Conservation (phyloP, 441 rosid species). For the California macrophylla region DNA sequence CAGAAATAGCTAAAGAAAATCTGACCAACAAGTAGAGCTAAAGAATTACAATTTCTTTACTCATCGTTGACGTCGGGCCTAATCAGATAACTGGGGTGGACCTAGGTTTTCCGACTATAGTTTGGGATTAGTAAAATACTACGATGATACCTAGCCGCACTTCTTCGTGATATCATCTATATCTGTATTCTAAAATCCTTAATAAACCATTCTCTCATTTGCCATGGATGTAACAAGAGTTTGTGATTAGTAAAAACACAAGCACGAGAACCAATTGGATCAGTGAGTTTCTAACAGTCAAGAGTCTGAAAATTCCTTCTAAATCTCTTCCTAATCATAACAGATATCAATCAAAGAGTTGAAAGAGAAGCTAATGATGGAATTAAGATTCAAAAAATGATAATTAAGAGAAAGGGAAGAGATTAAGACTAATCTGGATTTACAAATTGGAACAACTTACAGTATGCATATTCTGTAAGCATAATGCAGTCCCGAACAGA, state of each 20-base stretch:
- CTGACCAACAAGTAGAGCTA: not conserved
- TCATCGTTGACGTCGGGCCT: too few species aligned
- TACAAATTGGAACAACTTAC: conserved; percentile 1
- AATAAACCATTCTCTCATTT: too few species aligned
- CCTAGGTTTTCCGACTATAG: too few species aligned
- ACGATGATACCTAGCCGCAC: too few species aligned
- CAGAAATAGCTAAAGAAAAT: not conserved
- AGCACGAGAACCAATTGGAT: not conserved
- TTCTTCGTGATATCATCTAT: too few species aligned
- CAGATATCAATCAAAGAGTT: not conserved
- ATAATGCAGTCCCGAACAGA: not conserved
- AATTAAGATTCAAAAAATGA: not conserved
- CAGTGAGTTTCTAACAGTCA: not conserved
- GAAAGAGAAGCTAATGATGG: not conserved
- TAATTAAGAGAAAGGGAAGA: not conserved
- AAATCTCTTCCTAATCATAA: not conserved
- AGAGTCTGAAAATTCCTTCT: not conserved
- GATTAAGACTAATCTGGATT: not conserved
- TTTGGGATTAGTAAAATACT: too few species aligned
- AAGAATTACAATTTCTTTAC: too few species aligned
- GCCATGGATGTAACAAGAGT: too few species aligned
- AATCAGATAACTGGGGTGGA: too few species aligned
- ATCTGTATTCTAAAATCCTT: too few species aligned
- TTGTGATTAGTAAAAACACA: not conserved
- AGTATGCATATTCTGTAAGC: not conserved